Percentiles rank a stretch among this genome's conserved stretches.
Conservation (phyloP, 164 flowering plant genomes). For the Saururus chinensis region DNA sequence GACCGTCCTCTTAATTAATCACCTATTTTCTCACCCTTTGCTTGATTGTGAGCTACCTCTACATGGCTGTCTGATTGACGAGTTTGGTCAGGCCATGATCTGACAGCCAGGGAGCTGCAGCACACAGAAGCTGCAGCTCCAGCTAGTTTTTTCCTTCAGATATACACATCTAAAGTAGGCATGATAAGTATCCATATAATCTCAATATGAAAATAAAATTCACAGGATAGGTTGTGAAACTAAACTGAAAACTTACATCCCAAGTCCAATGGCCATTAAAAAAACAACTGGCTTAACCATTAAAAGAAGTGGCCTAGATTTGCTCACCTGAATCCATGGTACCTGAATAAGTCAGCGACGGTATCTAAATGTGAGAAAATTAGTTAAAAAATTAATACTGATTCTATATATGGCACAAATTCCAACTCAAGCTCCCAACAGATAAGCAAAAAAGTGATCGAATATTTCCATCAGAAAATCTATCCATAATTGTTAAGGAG, state of each 20-base stretch:
- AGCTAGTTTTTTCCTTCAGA: too few relatives aligned
- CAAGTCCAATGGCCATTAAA: constrained; percentile 61
- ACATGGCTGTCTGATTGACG: too few relatives aligned
- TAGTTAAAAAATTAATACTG: background rate
- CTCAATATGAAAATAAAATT: background rate
- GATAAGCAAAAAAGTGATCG: background rate
- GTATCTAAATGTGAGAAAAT: background rate
- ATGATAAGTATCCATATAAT: background rate
- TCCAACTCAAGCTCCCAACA: too few relatives aligned
- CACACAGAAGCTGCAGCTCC: too few relatives aligned
- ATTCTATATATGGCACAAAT: too few relatives aligned
- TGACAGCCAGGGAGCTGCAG: too few relatives aligned
- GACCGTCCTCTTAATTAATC: too few relatives aligned
- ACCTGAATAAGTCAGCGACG: constrained; percentile 30
- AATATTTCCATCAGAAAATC: background rate
- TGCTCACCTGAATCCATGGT: constrained; percentile 96
- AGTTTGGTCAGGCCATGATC: too few relatives aligned
- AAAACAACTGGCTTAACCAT: constrained; percentile 68
- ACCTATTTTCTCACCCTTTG: too few relatives aligned
- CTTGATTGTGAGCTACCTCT: too few relatives aligned
- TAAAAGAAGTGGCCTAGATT: constrained; percentile 72
- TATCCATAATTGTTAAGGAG: background rate
- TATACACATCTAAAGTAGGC: background rate
- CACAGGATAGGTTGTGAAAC: background rate
- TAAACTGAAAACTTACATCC: constrained; percentile 38